Evolutionary conservation across 345 rosid species (phyloP).

Genomic region (Bruguiera gymnorhiza): DNA sequence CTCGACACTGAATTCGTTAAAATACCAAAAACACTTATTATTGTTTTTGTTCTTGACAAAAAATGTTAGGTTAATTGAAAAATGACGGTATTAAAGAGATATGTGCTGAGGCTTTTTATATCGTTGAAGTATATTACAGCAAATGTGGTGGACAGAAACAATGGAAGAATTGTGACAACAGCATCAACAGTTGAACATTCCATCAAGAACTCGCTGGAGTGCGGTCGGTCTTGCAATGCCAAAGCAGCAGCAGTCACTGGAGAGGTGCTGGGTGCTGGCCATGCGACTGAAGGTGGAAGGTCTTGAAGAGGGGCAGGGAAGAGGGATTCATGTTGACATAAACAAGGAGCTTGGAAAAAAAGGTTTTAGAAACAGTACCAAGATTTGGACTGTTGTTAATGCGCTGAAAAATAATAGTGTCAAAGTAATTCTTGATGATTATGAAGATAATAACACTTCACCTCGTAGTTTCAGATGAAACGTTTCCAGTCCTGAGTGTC

Average conservation of each 20-base stretch:
- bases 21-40: not conserved
- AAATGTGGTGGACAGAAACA: conserved; percentile 77
- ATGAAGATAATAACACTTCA: not conserved
- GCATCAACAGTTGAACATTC: conserved; percentile 80
- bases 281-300: conserved; percentile 76
- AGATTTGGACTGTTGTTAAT: conserved; percentile 50
- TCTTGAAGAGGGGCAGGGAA: conserved; percentile 71
- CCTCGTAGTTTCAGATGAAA: not conserved
- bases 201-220: conserved; percentile 61
- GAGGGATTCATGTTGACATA: conserved; percentile 60
- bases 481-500: too few species aligned
- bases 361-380: conserved; percentile 58
- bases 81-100: conserved; percentile 70
- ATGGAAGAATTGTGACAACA: conserved; percentile 62
- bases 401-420: conserved; percentile 71
- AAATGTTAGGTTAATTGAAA: conserved; percentile 1
- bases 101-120: conserved; percentile 59
- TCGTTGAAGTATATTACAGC: conserved; percentile 80
- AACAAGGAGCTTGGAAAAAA: conserved; percentile 81
- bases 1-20: not conserved
- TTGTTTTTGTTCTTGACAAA: not conserved
- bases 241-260: conserved; percentile 74
- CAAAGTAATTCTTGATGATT: conserved; percentile 58
- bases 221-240: conserved; percentile 76
- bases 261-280: conserved; percentile 70